Evolutionary conservation across 2,329 filamentous ascomycete genomes (phyloP), one percentile per base, ranked within the genome.

Genomic region (Xylaria sp.): DNA sequence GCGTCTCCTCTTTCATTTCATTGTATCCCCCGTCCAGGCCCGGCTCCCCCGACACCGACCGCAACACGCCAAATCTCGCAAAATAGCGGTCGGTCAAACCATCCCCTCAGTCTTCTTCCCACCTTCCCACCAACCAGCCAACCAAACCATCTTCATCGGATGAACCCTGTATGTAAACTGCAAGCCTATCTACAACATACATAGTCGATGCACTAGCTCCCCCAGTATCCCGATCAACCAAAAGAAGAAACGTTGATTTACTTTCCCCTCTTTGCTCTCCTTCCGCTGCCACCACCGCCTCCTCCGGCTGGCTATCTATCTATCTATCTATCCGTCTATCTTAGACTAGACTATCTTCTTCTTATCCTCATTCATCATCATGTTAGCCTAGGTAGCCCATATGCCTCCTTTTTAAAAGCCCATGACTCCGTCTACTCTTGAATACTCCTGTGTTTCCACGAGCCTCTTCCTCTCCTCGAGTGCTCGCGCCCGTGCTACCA

Each of bases 181-280:
- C 56, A 58, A 46, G 41, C 39, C 39, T 58, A 58, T 44, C 44
- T 52, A 37, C 34, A 37, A 6, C 28, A 37, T 32, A 37, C 51
- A 9, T 54, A 34, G 28, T 34, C 5, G 23, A 18, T 52, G 50
- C 50, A 34, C 51, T 37, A 54, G 51, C 64, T 25, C 57, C 37
- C 25, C 52, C 54, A 46, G 32, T 32, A 65, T 59, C n/a, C 63
- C 64, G 12, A 41, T 65, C 70, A 63, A 37, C 64, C 70, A 44
- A 46, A 65, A 70, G 51, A 57, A 63, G 64, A 57, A 61, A 57
- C 64, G 56, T 54, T 55, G 60, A 46, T 46, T 70, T 48, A 46
- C 15, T 23, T 65, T 51, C 70, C 70, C 70, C 65, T 68, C 66
- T 68, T 70, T 70, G 28, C 58, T 66, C 70, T 64, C 63, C 62